A percentile compares a stretch with the other conserved stretches of the same genome.
phyloP scores from a whole-genome alignment of 768 basidiomycete genomes.

The Mycena amicta region DNA sequence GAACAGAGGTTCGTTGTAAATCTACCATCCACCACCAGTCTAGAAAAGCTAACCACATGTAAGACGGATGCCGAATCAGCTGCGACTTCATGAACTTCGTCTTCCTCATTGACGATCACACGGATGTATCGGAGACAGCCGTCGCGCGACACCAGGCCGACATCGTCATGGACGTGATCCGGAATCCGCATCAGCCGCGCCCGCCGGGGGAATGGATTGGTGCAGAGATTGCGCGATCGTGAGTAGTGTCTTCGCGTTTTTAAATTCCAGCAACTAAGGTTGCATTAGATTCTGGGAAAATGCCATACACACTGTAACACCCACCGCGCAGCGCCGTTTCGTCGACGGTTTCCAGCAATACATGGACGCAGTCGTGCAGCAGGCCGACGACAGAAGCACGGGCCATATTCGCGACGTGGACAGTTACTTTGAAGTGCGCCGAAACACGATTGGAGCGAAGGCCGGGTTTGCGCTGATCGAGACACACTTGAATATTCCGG shows the following conservation, averaged over 20 bases:
- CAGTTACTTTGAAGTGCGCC: conserved; percentile 22
- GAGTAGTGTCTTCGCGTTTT: conserved; percentile 21
- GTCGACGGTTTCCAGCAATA: no score
- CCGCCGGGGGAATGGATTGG: no score
- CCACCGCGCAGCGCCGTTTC: no score
- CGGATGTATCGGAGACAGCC: conserved; percentile 39
- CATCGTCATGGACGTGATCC: conserved; percentile 42
- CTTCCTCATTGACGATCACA: conserved; percentile 53
- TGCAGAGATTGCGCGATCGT: conserved; percentile 47
- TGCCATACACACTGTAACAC: conserved; percentile 13
- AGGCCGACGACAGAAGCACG: conserved; percentile 18
- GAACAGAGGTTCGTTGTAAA: conserved; percentile 32
- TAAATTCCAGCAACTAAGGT: background rate
- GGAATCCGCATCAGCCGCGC: conserved; percentile 37
- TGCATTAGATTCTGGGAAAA: conserved; percentile 21
- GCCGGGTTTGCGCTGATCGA: conserved; percentile 19
- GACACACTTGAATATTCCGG: conserved; percentile 26
- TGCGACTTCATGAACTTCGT: conserved; percentile 56
- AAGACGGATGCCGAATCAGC: no score
- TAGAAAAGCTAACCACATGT: conserved; percentile 33
- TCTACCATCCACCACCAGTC: no score
- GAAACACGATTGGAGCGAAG: conserved; percentile 21
- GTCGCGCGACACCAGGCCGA: conserved; percentile 34
- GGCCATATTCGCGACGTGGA: conserved; percentile 10
- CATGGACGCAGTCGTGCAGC: no score